A percentile compares a stretch with the other conserved stretches of the same genome.
Evolutionary conservation across 2,329 filamentous ascomycete genomes (phyloP).

Genomic region (Nakataea oryzae): DNA sequence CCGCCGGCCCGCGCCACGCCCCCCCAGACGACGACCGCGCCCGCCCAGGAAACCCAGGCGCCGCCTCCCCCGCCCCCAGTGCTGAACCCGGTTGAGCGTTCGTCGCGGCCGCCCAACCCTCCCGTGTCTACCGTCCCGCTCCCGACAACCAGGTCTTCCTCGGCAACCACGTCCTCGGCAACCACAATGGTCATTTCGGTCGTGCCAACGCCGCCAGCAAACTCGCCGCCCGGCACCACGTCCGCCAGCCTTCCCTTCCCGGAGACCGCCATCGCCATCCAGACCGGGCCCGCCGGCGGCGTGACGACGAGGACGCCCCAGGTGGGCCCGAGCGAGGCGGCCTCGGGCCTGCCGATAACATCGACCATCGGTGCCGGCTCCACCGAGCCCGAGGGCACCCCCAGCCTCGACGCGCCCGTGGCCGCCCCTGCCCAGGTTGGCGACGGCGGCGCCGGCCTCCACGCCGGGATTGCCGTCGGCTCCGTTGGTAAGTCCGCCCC

Average conservation of each 20-base stretch:
- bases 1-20: no score
- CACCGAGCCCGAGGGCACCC: background rate
- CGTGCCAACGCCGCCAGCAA: background rate
- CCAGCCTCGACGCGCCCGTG: background rate
- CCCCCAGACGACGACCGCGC: no score
- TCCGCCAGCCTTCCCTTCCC: background rate
- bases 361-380: background rate
- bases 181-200: background rate
- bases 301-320: background rate
- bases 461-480: conserved; percentile 1
- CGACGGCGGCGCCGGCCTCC: background rate
- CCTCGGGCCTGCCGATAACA: background rate
- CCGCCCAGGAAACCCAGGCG: no score
- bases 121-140: background rate
- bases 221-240: background rate
- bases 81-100: no score
- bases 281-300: background rate
- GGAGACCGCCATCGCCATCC: background rate
- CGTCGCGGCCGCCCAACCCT: background rate
- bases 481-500: background rate
- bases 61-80: no score
- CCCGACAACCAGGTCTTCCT: background rate
- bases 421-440: no score
- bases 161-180: background rate
- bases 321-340: background rate